These are phyloP conservation scores for Erysimum pusillum DNA, from an alignment of 441 rosid genomes.

Conservation along the genomic window DNA sequence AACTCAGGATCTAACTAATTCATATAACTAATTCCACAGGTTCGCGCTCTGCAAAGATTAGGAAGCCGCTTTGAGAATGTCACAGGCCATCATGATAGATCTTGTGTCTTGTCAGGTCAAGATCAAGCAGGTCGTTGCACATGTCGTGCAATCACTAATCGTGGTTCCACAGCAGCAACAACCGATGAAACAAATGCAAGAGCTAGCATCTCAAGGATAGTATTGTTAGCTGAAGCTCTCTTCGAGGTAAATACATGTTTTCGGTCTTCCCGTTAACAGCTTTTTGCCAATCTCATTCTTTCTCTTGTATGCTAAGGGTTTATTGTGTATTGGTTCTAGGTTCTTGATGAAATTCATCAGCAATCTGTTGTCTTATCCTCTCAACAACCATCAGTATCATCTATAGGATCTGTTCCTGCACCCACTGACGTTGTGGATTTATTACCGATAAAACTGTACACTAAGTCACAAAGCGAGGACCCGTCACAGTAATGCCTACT, in stretches of 20 bases:
- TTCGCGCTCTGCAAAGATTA: conserved; percentile 91
- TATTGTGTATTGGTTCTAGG: conserved; percentile 58
- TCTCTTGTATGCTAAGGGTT: conserved; percentile 46
- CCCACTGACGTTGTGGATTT: conserved; percentile 90
- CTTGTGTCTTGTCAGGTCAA: conserved; percentile 89
- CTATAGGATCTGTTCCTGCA: conserved; percentile 97
- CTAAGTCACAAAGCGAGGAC: conserved; percentile 73
- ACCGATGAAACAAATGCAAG: conserved; percentile 81
- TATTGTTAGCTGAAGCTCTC: conserved; percentile 96
- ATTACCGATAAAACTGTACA: conserved; percentile 69
- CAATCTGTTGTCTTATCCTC: conserved; percentile 95
- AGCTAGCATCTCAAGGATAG: conserved; percentile 97
- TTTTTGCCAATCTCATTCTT: neutral
- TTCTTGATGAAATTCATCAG: conserved; percentile 99
- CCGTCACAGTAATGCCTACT: conserved; percentile 72
- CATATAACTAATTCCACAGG: conserved; percentile 55
- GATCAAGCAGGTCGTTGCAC: conserved; percentile 90
- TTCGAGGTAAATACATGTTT: conserved; percentile 69
- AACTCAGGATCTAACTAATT: conserved; percentile 40
- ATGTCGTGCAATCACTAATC: conserved; percentile 66
- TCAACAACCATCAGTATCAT: conserved; percentile 78
- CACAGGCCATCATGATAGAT: conserved; percentile 89
- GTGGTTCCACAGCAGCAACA: conserved; percentile 46
- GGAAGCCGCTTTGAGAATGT: conserved; percentile 95
- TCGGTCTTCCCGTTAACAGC: neutral